Percentiles rank a stretch among this genome's conserved stretches.
Conservation (phyloP, 495 filamentous ascomycete genomes). For the Chaetomium fimeti region DNA sequence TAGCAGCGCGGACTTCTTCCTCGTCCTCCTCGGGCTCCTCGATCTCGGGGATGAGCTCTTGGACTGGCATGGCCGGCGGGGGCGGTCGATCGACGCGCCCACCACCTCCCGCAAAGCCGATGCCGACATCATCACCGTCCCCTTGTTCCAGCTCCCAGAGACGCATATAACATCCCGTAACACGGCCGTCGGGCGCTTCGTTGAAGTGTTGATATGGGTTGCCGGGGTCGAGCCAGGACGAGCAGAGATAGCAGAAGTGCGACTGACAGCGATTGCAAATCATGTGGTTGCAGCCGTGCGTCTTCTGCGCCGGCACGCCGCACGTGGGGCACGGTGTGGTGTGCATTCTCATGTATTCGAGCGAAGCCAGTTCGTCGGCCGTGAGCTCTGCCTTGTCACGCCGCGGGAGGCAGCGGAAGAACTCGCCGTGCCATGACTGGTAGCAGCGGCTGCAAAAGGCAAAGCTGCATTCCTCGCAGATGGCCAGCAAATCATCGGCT, state of each 20-base stretch:
- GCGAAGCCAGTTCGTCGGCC: conserved; percentile 77
- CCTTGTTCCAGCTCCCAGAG: conserved; percentile 88
- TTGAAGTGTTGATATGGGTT: conserved; percentile 94
- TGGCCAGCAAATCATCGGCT: conserved; percentile 54
- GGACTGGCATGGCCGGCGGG: conserved; percentile 18
- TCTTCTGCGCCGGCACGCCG: conserved; percentile 79
- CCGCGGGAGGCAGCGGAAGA: conserved; percentile 58
- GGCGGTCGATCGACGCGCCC: conserved; percentile 18
- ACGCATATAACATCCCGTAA: conserved; percentile 70
- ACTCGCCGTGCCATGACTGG: conserved; percentile 87
- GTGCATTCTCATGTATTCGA: conserved; percentile 75
- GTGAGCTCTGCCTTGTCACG: conserved; percentile 64
- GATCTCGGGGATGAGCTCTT: conserved; percentile 30
- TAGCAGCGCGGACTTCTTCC: conserved; percentile 22
- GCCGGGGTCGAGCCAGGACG: conserved; percentile 70
- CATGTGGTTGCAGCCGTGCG: conserved; percentile 97
- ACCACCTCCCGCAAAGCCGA: conserved; percentile 53
- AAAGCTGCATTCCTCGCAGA: conserved; percentile 87
- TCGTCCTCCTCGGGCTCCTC: conserved; percentile 33
- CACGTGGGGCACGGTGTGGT: conserved; percentile 92
- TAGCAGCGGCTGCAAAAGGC: conserved; percentile 73
- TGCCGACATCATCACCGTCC: conserved; percentile 63
- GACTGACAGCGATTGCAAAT: conserved; percentile 83
- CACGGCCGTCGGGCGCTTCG: conserved; percentile 42
- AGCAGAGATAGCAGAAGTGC: conserved; percentile 96